Evolutionary conservation across 306 rosid species (phyloP), one percentile per base, ranked within the genome.

Genomic region (Cucurbita maxima): DNA sequence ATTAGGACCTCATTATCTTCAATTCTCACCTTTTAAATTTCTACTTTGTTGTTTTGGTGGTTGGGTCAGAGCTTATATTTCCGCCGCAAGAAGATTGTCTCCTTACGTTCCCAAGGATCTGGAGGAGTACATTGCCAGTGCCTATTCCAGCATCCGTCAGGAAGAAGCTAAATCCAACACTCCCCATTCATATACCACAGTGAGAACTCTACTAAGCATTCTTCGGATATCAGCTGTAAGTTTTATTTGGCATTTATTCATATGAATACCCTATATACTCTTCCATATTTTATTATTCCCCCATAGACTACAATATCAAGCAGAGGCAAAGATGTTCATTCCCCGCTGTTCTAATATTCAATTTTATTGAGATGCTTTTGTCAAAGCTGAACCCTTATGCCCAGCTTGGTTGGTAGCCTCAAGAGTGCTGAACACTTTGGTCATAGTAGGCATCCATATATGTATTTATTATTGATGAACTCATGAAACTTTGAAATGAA

Each of bases 191-290:
- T 95, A 95, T 76, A 91, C 99, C 15, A 95, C 99, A 37, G 85
- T 95, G 76, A 82, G 99, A 88, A 95, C 99, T 56, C 86, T 95
- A 78, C 99, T 95, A 80, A 95, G 97, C 78, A 95, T 95, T 82
- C 96, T 95, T 71, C 97, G 97, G 76, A 85, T 91, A 83, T 91
- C 99, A 53, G 83, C 99, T 51, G 97, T 95, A 85, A 85, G 96
- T 82, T 74, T 25, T 34, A 9, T 34, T 30, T 43, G 72, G 43
- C 37, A 9, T 13, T 44, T 41, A 16, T 57, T 71, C 56, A 15
- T 76, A 43, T 38, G 75, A 34, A 40, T 9, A 16, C 19, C 71
- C 44, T 40, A 15, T 40, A n/a, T 15, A n/a, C 20, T n/a, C 34
- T 40, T 63, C 16, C 50, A 9, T 62, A 40, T 10, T 20, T 61